Percentiles rank a stretch among this genome's conserved stretches.
These are phyloP conservation scores for Colletotrichum sublineola DNA, from an alignment of 2,329 filamentous ascomycete species.

Conservation along the genomic window DNA sequence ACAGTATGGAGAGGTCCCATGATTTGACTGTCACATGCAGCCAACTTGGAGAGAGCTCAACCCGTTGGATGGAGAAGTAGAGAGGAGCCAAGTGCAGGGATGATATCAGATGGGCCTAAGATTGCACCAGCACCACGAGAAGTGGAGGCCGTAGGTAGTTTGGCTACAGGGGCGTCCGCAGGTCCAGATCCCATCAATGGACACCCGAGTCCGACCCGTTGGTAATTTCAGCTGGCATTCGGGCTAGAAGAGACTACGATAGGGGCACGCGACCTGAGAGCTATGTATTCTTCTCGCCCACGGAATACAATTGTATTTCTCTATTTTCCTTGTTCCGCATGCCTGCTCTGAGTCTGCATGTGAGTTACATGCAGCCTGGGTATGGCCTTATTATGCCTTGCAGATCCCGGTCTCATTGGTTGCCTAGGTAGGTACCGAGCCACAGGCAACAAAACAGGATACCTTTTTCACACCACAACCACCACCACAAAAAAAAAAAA, in stretches of 20 bases:
- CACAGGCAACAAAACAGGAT: too few species aligned
- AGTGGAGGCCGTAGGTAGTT: constrained; percentile 29
- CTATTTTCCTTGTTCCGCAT: neutral
- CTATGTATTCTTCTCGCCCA: neutral
- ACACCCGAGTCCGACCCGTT: constrained; percentile 6
- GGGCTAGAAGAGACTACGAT: constrained; percentile 6
- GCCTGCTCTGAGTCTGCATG: constrained; percentile 11
- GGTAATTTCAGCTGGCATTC: neutral
- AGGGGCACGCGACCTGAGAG: constrained; percentile 39
- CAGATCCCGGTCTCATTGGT: constrained; percentile 8
- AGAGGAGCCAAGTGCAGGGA: constrained; percentile 26
- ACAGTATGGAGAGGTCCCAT: neutral
- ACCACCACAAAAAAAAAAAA: too few species aligned
- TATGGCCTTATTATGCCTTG: neutral
- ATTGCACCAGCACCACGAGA: constrained; percentile 22
- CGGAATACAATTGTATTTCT: neutral
- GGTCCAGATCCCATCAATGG: neutral
- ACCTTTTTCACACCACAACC: too few species aligned
- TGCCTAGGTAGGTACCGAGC: neutral
- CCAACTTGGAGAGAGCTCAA: constrained; percentile 4
- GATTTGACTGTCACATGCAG: constrained; percentile 42
- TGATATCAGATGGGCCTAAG: constrained; percentile 24
- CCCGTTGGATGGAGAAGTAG: constrained; percentile 7
- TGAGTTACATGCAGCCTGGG: constrained; percentile 6
- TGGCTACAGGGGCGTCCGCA: constrained; percentile 24